Conservation (phyloP, 495 filamentous ascomycete species). For the Physcia stellaris region DNA sequence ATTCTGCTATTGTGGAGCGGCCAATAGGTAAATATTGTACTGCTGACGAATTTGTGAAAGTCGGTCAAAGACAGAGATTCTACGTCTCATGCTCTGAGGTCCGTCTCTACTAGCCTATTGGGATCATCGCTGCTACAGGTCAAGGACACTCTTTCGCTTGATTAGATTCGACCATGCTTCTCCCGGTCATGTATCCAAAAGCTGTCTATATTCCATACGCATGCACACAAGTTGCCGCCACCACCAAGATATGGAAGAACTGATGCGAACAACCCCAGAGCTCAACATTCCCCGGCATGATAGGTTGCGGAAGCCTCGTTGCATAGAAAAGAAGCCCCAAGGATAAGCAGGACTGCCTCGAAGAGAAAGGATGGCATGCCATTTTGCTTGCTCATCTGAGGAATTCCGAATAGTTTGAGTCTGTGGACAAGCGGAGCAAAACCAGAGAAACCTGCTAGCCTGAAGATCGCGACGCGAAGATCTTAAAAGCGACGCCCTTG, state of each 20-base stretch:
- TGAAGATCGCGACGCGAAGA: slow-evolving; percentile 26
- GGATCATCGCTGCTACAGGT: too few relatives aligned
- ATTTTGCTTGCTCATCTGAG: slow-evolving; percentile 24
- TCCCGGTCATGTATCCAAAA: slow-evolving; percentile 4
- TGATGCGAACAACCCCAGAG: slow-evolving; percentile 70
- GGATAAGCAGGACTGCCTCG: slow-evolving; percentile 23
- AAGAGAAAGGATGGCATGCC: slow-evolving; percentile 33
- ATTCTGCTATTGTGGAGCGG: too few relatives aligned
- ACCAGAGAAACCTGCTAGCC: slow-evolving; percentile 32
- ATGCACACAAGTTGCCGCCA: slow-evolving; percentile 52
- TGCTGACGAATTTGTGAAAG: too few relatives aligned
- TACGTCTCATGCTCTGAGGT: too few relatives aligned
- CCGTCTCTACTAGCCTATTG: too few relatives aligned
- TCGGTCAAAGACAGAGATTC: too few relatives aligned
- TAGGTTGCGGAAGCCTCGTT: slow-evolving; percentile 26
- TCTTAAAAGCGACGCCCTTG: slow-evolving; percentile 24
- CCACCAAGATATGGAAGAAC: slow-evolving; percentile 62
- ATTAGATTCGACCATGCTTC: too few relatives aligned
- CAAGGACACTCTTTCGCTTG: too few relatives aligned
- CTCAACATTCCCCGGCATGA: slow-evolving; percentile 42
- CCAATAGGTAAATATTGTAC: too few relatives aligned
- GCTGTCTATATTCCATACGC: slow-evolving; percentile 30
- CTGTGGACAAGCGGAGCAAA: slow-evolving; percentile 35
- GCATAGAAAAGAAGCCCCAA: slow-evolving; percentile 21
- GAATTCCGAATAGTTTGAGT: slow-evolving; percentile 24